Conservation (phyloP, 2,329 filamentous ascomycete genomes). For the Pyrenophora teres region DNA sequence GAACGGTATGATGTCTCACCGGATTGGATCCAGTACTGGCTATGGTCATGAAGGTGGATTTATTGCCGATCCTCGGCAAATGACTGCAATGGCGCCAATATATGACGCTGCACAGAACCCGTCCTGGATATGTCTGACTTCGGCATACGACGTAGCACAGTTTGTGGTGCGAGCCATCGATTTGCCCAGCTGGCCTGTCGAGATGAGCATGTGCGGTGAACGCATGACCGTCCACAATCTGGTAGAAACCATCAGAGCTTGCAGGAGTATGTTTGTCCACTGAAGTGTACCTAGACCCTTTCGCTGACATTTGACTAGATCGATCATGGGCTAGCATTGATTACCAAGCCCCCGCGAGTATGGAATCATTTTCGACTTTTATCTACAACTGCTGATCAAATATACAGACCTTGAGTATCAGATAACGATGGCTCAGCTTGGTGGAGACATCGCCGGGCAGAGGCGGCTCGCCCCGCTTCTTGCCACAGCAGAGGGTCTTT, state of each 20-base stretch:
- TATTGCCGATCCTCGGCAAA: slow-evolving; percentile 64
- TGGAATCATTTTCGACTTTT: background rate
- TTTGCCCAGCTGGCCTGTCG: slow-evolving; percentile 67
- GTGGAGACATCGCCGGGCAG: slow-evolving; percentile 42
- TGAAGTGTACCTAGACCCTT: background rate
- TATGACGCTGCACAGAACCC: slow-evolving; percentile 55
- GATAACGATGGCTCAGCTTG: slow-evolving; percentile 50
- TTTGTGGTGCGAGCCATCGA: slow-evolving; percentile 73
- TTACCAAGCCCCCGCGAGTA: slow-evolving; percentile 53
- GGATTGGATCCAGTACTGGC: slow-evolving; percentile 63
- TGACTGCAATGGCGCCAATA: slow-evolving; percentile 64
- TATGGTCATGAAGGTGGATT: slow-evolving; percentile 66
- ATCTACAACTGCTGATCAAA: slow-evolving; percentile 1
- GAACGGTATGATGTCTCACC: slow-evolving; percentile 64
- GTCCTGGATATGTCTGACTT: slow-evolving; percentile 65
- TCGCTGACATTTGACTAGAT: slow-evolving; percentile 28
- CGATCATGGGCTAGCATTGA: slow-evolving; percentile 42
- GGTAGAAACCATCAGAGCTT: slow-evolving; percentile 55
- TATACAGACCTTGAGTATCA: slow-evolving; percentile 52
- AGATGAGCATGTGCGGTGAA: slow-evolving; percentile 73
- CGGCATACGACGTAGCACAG: slow-evolving; percentile 70
- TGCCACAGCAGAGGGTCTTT: slow-evolving; percentile 70
- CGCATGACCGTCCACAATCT: slow-evolving; percentile 65
- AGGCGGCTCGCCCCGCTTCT: slow-evolving; percentile 63
- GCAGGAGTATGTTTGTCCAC: slow-evolving; percentile 28